Evolutionary conservation across 129 eudicot species (phyloP).

Genomic region (Artemisia annua): DNA sequence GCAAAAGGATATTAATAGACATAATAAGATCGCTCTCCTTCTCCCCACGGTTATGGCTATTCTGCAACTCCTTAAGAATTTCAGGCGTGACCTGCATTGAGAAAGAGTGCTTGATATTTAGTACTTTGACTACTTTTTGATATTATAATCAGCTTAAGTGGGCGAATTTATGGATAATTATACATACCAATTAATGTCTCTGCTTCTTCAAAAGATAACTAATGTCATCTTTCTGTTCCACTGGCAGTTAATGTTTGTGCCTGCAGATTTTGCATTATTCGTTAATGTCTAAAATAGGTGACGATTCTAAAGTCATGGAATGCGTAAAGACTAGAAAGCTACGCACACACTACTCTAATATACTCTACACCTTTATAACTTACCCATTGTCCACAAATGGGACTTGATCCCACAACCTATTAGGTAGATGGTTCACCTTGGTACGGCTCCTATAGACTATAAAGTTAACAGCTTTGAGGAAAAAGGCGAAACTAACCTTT

Average conservation of each 20-base stretch:
- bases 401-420: no score
- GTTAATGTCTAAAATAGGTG: background rate
- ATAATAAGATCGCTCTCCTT: constrained; percentile 77
- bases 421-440: no score
- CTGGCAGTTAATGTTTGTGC: constrained; percentile 69
- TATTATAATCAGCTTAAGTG: background rate
- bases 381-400: no score
- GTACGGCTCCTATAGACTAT: background rate
- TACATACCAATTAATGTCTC: constrained; percentile 67
- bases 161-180: background rate
- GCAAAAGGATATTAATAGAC: constrained; percentile 79
- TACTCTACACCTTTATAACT: no score
- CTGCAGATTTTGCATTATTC: constrained; percentile 28
- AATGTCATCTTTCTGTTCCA: constrained; percentile 71
- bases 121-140: background rate
- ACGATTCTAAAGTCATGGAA: background rate
- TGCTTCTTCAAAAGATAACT: constrained; percentile 59
- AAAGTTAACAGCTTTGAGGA: constrained; percentile 37
- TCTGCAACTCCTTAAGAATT: constrained; percentile 71
- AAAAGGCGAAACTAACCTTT: constrained; percentile 47
- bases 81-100: constrained; percentile 83
- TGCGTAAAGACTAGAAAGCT: background rate
- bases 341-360: no score
- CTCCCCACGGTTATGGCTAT: constrained; percentile 91
- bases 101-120: background rate